Conservation (phyloP, 1,284 basidiomycete genomes). For the Sanguinoderma infundibulare region DNA sequence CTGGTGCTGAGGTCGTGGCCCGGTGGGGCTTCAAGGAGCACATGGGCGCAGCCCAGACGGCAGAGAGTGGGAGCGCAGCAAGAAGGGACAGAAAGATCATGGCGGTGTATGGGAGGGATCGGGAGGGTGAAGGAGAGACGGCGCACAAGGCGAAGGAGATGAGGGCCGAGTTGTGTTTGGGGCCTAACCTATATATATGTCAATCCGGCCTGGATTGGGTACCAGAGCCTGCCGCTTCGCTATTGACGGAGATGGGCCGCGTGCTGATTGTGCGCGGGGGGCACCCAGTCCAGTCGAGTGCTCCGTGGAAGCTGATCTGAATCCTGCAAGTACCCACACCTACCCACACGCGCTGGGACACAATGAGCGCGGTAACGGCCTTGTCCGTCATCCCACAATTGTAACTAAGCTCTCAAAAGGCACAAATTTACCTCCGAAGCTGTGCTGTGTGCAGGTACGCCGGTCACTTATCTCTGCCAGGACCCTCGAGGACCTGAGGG, state of each 20-base stretch:
- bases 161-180: neutral
- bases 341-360: too few relatives aligned
- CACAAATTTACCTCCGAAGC: neutral
- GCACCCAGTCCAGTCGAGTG: neutral
- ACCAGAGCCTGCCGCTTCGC: constrained; percentile 9
- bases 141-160: constrained; percentile 6
- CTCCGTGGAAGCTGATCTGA: too few relatives aligned
- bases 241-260: neutral
- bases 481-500: neutral
- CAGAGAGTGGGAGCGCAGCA: constrained; percentile 24
- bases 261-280: neutral
- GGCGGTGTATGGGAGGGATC: constrained; percentile 12
- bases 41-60: constrained; percentile 39
- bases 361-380: neutral
- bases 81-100: constrained; percentile 33
- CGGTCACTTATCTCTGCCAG: neutral
- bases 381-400: neutral
- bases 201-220: constrained; percentile 1
- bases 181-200: constrained; percentile 6
- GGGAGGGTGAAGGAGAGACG: constrained; percentile 2
- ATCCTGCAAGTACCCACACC: too few relatives aligned
- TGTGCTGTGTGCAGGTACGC: neutral
- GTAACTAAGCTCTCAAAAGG: too few relatives aligned
- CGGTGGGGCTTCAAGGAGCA: constrained; percentile 28
- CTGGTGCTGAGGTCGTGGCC: constrained; percentile 9